phyloP scores from a whole-genome alignment of 2,329 filamentous ascomycete genomes.

The Daldinia eschscholtzii region DNA sequence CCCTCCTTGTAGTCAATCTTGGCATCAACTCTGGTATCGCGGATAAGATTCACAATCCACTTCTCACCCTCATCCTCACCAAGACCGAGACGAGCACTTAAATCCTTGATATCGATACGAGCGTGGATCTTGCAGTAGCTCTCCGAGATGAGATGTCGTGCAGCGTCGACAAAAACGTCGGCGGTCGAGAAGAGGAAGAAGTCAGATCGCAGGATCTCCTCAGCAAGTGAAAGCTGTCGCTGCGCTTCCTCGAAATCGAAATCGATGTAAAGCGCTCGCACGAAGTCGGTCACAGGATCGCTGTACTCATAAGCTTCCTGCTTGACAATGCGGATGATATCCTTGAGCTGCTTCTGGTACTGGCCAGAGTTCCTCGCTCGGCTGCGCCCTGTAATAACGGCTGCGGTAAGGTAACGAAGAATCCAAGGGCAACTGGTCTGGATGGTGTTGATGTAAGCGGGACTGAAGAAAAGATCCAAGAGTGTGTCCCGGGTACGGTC shows the following conservation, averaged over 20 bases:
- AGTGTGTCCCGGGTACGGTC: conserved; percentile 90
- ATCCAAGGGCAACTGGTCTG: conserved; percentile 98
- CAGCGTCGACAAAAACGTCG: conserved; percentile 92
- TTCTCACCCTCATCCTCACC: conserved; percentile 98
- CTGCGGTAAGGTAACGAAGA: conserved; percentile 90
- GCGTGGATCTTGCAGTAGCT: conserved; percentile 99
- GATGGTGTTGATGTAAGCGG: conserved; percentile 99
- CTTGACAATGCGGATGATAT: conserved; percentile 92
- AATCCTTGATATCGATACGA: conserved; percentile 96
- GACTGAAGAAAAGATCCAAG: conserved; percentile 96
- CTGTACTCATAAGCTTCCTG: conserved; percentile 98
- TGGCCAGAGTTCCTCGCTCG: conserved; percentile 83
- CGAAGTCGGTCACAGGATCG: conserved; percentile 95
- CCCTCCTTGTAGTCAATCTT: conserved; percentile 99
- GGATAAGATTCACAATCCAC: conserved; percentile 99
- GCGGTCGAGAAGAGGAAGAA: conserved; percentile 92
- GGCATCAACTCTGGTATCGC: conserved; percentile 95
- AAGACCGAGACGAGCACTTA: conserved; percentile 90
- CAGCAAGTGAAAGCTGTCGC: conserved; percentile 85
- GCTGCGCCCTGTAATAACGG: conserved; percentile 92
- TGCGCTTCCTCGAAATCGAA: conserved; percentile 99
- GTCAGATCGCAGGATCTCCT: conserved; percentile 90
- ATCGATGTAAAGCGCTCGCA: conserved; percentile 93
- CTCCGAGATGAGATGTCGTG: conserved; percentile 96
- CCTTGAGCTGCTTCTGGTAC: conserved; percentile 99